Evolutionary conservation across 768 basidiomycete genomes (phyloP).

Genomic region (Tricholoma saponaceum): DNA sequence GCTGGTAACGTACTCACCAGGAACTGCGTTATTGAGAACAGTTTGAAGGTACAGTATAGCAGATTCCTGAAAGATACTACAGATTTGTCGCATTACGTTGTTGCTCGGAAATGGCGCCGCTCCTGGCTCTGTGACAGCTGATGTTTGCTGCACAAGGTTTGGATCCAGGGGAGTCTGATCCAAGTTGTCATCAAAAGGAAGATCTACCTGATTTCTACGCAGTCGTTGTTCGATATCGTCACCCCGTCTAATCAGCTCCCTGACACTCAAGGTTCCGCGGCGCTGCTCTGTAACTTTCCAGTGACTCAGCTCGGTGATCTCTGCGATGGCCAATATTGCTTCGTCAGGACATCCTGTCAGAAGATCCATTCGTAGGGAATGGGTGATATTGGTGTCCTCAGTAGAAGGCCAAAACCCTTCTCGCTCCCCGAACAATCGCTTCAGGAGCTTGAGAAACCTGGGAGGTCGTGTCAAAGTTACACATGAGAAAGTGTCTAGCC

Average conservation of each 20-base stretch:
- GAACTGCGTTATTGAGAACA: slow-evolving; percentile 62
- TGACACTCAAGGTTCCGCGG: slow-evolving; percentile 65
- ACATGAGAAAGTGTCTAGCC: slow-evolving; percentile 74
- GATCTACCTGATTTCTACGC: slow-evolving; percentile 35
- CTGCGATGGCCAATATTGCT: slow-evolving; percentile 70
- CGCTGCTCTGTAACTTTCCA: slow-evolving; percentile 69
- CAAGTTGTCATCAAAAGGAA: slow-evolving; percentile 27
- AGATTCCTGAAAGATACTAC: slow-evolving; percentile 60
- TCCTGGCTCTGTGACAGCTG: slow-evolving; percentile 24
- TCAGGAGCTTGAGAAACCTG: slow-evolving; percentile 62
- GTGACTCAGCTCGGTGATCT: slow-evolving; percentile 65
- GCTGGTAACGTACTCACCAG: slow-evolving; percentile 43
- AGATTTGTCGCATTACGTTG: slow-evolving; percentile 46
- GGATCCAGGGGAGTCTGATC: slow-evolving; percentile 36
- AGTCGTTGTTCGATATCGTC: slow-evolving; percentile 67
- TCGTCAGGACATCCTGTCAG: slow-evolving; percentile 79
- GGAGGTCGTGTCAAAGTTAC: slow-evolving; percentile 58
- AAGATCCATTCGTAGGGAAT: slow-evolving; percentile 57
- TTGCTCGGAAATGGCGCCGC: slow-evolving; percentile 30
- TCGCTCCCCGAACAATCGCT: slow-evolving; percentile 54
- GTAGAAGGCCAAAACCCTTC: slow-evolving; percentile 43
- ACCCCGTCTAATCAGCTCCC: slow-evolving; percentile 72
- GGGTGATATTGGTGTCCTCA: slow-evolving; percentile 28
- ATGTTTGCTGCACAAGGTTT: slow-evolving; percentile 25
- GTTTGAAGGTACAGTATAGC: slow-evolving; percentile 68